Base-by-base conservation (phyloP, 2,329 filamentous ascomycete species). In the Apiospora sp. region DNA sequence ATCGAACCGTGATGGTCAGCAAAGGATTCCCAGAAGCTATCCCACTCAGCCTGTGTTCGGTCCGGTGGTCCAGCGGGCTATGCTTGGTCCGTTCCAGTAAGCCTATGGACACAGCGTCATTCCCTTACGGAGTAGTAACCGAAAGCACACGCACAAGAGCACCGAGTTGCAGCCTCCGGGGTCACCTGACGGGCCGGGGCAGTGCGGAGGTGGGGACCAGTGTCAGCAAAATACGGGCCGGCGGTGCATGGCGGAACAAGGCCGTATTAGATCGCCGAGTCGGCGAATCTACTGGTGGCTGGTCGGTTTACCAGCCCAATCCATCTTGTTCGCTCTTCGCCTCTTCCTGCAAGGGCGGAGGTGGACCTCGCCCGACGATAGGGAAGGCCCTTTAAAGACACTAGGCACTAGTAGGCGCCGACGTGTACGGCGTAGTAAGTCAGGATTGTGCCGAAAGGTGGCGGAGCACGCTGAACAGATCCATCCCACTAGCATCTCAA, bases 321-420 rank as follows among this genome's bases (percentile, higher is more conserved):
- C 16, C 34, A 19, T 34, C 54, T n/a, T 61, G 16, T 61, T 37
- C 16, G 30, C 30, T 19, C 54, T 61, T 61, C 54, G 54, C 54
- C 54, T 61, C 54, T 61, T 61, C 54, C 54, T 61, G 30, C 37
- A 61, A 61, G 54, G 30, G 54, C 54, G 54, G 54, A 61, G 30
- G 54, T 61, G 54, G 54, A 61, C 30, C 27, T 61, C 54, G 14
- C 16, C 54, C 54, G 54, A 61, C 54, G 30, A 37, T 37, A 10
- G 22, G 30, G 54, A 37, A 61, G 30, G 30, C 16, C 10, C 34
- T 30, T 37, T 37, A 30, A 6, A 22, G 30, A 34, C 54, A 61
- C 54, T 61, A 37, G 14, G 2, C 54, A 61, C 54, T 61, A 61
- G 54, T 61, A 14, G 10, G 41, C 34, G 34, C 58, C 34, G 34